Evolutionary conservation across 1,284 basidiomycete species (phyloP), one percentile per base, ranked within the genome.

Genomic region (Ustilago xerochloae): DNA sequence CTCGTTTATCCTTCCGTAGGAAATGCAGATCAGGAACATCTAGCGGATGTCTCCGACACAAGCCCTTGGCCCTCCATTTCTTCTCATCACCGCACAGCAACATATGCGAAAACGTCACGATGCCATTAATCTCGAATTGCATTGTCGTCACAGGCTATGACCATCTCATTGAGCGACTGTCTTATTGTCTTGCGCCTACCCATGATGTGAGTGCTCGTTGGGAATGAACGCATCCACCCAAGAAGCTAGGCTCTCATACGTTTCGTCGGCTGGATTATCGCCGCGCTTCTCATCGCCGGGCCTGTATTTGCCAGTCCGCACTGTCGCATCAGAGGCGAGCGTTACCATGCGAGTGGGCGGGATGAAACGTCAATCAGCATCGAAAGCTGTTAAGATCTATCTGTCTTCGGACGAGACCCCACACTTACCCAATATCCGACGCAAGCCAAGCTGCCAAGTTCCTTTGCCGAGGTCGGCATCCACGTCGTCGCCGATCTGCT

Each of bases 401-500:
- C n/a, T n/a, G n/a, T n/a, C n/a, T n/a, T 13, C 22, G 6, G 8
- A 35, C 0, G 7, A 3, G 13, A 24, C n/a, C 13, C n/a, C 38
- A 28, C 3, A 58, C 71, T 64, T 35, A 74, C 71, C 71, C 15
- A 74, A 26, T 7, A 74, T 48, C 29, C 71, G 54, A 43, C 53
- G 58, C 9, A 74, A 33, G n/a, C 66, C 71, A 52, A 74, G 61
- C 46, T 74, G 36, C 52, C 62, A 55, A 33, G 71, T 62, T 32
- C 71, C 71, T 29, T 62, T 55, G 47, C 71, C 71, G 45, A 74
- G 66, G 39, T 74, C 71, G 20, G 63, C 59, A 20, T 70, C 64
- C 7, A 70, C 29, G 45, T 74, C 71, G 46, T 74, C 71, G 35
- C 71, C 71, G 45, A 74, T 65, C 71, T 74, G 20, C 12, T n/a